Base-by-base conservation (phyloP, 2,329 filamentous ascomycete genomes). In the Fusarium setosum region DNA sequence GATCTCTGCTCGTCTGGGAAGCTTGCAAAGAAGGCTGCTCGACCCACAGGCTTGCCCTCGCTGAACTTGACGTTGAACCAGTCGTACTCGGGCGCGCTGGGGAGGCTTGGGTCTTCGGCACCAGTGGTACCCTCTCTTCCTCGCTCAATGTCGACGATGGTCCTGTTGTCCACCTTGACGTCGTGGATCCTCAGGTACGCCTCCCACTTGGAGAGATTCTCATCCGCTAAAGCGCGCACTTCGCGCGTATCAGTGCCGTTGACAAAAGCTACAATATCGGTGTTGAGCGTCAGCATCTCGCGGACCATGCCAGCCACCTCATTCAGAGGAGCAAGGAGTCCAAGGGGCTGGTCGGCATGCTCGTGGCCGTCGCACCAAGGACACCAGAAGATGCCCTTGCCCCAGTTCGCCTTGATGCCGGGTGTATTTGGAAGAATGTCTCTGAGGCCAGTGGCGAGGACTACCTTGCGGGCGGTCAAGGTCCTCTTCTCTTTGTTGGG, bases 301-400 rank as follows among this genome's bases (percentile, higher is more conserved):
- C 83, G 76, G 0, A 86, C 81, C 6, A 80, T 73, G 4, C 75
- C 75, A 0, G 84, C 75, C 0, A 84, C 75, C 24, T 83, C 76
- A 2, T 77, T 67, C 0, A 88, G 72, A 1, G 76, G 63, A 2
- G 79, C 82, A 0, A 90, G 72, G 31, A 90, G 78, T 2, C 87
- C 86, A 2, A 90, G 79, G 0, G 81, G 59, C 61, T 89, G 86
- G 69, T 88, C 85, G 0, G 82, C 83, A 71, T 89, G 86, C 74
- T 90, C 87, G 63, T 84, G 80, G 12, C 87, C 87, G 69, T 90
- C 87, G 63, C 87, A 90, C 87, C 87, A 90, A 0, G 86, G 86
- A 54, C 87, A 90, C 86, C 87, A 89, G 75, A 77, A 89, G 50
- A 89, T 83, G 6, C 87, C 88, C 59, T 84, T 80, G 47, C 85